Evolutionary conservation across 2,329 filamentous ascomycete genomes (phyloP), one percentile per base, ranked within the genome.

Genomic region (Clarireedia sp.): DNA sequence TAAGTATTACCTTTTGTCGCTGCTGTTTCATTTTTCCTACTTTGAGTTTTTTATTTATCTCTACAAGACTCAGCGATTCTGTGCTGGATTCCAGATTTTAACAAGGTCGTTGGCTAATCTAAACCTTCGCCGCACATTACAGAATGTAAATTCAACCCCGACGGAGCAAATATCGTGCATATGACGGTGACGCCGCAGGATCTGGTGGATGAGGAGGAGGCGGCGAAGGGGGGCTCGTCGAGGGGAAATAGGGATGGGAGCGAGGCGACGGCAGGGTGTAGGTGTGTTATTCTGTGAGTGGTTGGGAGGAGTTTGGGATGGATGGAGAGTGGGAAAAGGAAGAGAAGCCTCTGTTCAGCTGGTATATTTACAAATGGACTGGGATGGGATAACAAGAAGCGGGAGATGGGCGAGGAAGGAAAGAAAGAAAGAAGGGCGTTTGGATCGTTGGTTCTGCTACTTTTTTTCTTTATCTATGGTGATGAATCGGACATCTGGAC

Each of bases 151-250:
- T 90, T 95, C 67, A 87, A 82, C 66, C 77, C 78, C 29, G 85
- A 90, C 60, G 75, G 78, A 10, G 82, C 88, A 7, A 95, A 95
- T 63, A 88, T 95, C 26, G 84, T 96, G n/a, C 90, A 96, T 71
- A 95, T 96, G 90, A 92, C 88, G 5, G 84, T 96, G 64, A 87
- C 89, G 64, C 90, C 90, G 2, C 86, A 90, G 67, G 89, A 95
- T 67, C 80, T 87, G 40, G 75, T 92, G 59, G 86, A 95, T 61
- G 90, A 94, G 66, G 83, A 86, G 62, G 68, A 69, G 41, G 66
- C 64, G 51, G 62, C 66, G 5, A 68, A 68, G 50, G 62, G 61
- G 49, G 68, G 68, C 48, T 50, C 59, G 9, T 48, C 61, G 47
- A 59, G 57, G 3, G 74, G 79, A 59, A 74, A 77, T 54, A 70